Base-by-base conservation (phyloP, 202 grass and related monocot species). In the Dendrocalamus latiflorus region DNA sequence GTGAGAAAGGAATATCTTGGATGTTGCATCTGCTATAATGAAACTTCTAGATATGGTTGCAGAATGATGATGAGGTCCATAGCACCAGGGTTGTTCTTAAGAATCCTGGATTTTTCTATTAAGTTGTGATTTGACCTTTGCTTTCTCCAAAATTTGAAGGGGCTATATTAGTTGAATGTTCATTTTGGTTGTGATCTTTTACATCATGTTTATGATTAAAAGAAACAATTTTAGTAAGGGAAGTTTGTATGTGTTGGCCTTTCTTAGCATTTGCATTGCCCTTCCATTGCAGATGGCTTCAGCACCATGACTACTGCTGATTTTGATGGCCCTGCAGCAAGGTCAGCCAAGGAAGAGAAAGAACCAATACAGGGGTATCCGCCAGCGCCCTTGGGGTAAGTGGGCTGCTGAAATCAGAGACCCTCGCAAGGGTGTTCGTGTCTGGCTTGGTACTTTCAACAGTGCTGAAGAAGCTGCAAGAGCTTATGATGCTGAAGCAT, bases 401-500 rank as follows among this genome's bases (percentile, higher is more conserved):
- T 98, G 95, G 95, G 95, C 95, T 82, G 95, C 95, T 94, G 95
- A 98, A 86, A 98, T 98, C 59, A 89, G 95, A 79, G 93, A 98
- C 79, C 95, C 95, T 84, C 73, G 83, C 18, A 98, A 95, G 79
- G 95, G 95, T 78, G 85, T 98, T 41, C 90, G 95, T 76, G 95
- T 98, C 16, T 98, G 96, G 96, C 89, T 98, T 34, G 96, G 96
- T 59, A 98, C 96, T 75, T 98, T 81, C 87, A 98, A 98, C 76
- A 95, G 85, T 58, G 91, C 96, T 56, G 93, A 98, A 88, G 96
- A 98, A 92, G 96, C 96, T 66, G 93, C 96, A 77, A 88, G 89
- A 88, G 96, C 96, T 65, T 98, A 98, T 72, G 96, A 98, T 39
- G 78, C 88, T 39, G 96, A 95, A 82, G 96, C 96, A 37, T 93